phyloP scores from a whole-genome alignment of 2,329 filamentous ascomycete genomes.

The Hypoxylon sp. region DNA sequence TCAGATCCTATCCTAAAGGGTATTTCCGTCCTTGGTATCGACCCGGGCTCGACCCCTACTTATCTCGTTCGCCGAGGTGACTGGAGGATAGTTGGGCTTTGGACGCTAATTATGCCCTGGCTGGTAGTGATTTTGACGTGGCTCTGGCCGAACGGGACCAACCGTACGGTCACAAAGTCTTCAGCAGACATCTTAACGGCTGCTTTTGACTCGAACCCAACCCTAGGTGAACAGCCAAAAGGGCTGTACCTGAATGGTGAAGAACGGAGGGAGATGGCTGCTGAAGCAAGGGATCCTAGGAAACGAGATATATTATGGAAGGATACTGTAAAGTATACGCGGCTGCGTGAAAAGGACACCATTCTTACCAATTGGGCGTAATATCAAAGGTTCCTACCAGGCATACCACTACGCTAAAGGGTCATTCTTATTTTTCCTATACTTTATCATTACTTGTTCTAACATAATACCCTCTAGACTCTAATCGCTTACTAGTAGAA shows the following conservation, averaged over 20 bases:
- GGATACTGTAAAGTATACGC: slow-evolving; percentile 9
- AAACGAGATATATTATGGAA: slow-evolving; percentile 24
- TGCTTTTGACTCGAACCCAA: slow-evolving; percentile 2
- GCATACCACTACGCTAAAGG: too few relatives aligned
- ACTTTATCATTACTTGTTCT: too few relatives aligned
- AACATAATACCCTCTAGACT: too few relatives aligned
- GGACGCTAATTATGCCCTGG: slow-evolving; percentile 29
- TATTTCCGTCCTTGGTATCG: slow-evolving; percentile 47
- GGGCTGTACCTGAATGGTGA: slow-evolving; percentile 18
- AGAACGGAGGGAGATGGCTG: slow-evolving; percentile 10
- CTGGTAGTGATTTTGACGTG: slow-evolving; percentile 6
- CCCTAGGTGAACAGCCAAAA: not conserved
- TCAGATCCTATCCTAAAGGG: slow-evolving; percentile 36
- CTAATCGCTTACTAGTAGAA: too few relatives aligned
- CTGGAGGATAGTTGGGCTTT: slow-evolving; percentile 34
- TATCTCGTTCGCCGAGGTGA: slow-evolving; percentile 35
- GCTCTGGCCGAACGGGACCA: slow-evolving; percentile 19
- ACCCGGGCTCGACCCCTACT: slow-evolving; percentile 43
- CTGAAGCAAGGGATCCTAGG: slow-evolving; percentile 19
- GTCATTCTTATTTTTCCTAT: too few relatives aligned
- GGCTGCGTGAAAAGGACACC: not conserved
- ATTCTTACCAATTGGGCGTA: not conserved
- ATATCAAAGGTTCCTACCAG: not conserved
- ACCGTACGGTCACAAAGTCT: slow-evolving; percentile 14
- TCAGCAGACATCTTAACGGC: slow-evolving; percentile 11